These are phyloP conservation scores for Drosera spatulata DNA, from an alignment of 179 eudicot species.

Conservation along the genomic window DNA sequence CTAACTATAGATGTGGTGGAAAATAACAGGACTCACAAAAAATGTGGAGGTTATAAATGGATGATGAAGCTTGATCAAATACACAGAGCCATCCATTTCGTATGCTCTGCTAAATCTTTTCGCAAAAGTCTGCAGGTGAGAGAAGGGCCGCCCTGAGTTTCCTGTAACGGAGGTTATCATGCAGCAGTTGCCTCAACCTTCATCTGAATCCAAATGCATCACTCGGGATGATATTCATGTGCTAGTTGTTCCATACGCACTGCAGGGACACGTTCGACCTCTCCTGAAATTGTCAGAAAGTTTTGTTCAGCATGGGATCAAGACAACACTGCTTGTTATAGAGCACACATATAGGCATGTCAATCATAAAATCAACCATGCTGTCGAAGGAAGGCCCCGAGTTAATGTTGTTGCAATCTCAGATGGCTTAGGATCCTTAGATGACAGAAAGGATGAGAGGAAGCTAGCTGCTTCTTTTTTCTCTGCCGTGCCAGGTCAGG, in stretches of 20 bases:
- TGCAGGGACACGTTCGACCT: slow-evolving; percentile 37
- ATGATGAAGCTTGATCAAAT: too few species aligned
- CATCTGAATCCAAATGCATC: neutral
- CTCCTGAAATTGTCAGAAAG: slow-evolving; percentile 4
- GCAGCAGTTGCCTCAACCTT: neutral
- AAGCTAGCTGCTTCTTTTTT: slow-evolving; percentile 4
- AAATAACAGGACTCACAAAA: too few species aligned
- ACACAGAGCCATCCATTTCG: too few species aligned
- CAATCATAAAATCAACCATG: too few species aligned
- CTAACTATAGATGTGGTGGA: too few species aligned
- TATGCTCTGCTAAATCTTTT: too few species aligned
- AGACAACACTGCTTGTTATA: slow-evolving; percentile 13
- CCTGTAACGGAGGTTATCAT: neutral
- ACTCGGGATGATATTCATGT: slow-evolving; percentile 10
- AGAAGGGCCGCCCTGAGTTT: too few species aligned
- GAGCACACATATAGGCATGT: neutral
- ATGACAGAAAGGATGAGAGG: slow-evolving; percentile 1
- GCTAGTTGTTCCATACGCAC: slow-evolving; percentile 31
- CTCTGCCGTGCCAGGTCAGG: slow-evolving; percentile 6
- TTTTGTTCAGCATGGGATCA: slow-evolving; percentile 7
- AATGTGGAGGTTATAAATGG: too few species aligned
- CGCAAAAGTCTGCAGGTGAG: too few species aligned
- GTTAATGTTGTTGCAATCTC: slow-evolving; percentile 3
- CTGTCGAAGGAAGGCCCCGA: neutral
- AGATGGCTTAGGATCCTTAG: slow-evolving; percentile 5